phyloP scores from a whole-genome alignment of 306 rosid species.

The Citrullus amarus region DNA sequence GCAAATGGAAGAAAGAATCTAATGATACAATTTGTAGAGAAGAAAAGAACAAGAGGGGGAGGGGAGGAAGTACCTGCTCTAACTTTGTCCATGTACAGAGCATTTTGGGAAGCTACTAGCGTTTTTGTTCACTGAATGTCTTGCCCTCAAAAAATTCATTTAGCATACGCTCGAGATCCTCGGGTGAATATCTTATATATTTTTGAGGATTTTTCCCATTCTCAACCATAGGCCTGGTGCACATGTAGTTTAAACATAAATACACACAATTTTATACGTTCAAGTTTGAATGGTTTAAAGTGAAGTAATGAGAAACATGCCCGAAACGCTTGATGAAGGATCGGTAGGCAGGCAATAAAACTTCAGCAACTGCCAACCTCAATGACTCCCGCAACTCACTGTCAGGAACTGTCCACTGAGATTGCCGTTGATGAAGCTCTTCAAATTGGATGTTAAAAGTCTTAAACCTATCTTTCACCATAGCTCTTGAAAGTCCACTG shows the following conservation, averaged over 20 bases:
- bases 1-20: background rate
- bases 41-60: background rate
- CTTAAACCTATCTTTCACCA: constrained; percentile 75
- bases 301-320: constrained; percentile 20
- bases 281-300: background rate
- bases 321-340: constrained; percentile 83
- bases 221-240: constrained; percentile 76
- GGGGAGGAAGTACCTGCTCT: background rate
- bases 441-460: constrained; percentile 76
- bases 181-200: constrained; percentile 56
- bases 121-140: constrained; percentile 71
- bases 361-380: constrained; percentile 91
- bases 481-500: constrained; percentile 62
- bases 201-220: constrained; percentile 71
- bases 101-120: constrained; percentile 25
- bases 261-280: background rate
- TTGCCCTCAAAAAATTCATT: constrained; percentile 84
- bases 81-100: constrained; percentile 1
- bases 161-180: constrained; percentile 72
- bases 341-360: constrained; percentile 87
- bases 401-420: constrained; percentile 97
- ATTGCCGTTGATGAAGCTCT: constrained; percentile 82
- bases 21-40: constrained; percentile 2
- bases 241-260: background rate
- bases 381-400: constrained; percentile 92